phyloP scores from a whole-genome alignment of 129 eudicot species.

The Helianthus tuberosus region DNA sequence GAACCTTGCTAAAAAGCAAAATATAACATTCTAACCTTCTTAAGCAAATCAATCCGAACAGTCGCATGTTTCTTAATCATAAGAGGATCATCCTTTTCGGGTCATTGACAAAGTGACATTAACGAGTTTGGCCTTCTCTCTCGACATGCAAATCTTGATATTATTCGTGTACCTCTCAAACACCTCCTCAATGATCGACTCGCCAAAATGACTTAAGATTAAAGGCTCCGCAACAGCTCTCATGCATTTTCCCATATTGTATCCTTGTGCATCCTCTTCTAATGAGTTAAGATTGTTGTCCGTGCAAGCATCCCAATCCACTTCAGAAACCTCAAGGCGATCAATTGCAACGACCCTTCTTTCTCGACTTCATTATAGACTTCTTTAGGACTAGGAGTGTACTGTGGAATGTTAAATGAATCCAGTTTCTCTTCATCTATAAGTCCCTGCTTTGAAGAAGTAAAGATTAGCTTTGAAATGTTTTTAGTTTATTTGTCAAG shows the following conservation, averaged over 20 bases:
- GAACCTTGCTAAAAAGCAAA: neutral
- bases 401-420: slow-evolving; percentile 45
- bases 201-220: too few species aligned
- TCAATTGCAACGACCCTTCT: slow-evolving; percentile 45
- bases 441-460: slow-evolving; percentile 22
- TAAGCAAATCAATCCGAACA: neutral
- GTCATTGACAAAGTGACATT: slow-evolving; percentile 46
- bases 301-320: too few species aligned
- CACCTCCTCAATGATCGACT: slow-evolving; percentile 13
- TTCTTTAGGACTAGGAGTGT: slow-evolving; percentile 43
- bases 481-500: neutral
- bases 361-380: slow-evolving; percentile 38
- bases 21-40: too few species aligned
- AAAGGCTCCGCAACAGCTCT: too few species aligned
- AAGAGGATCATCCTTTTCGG: slow-evolving; percentile 20
- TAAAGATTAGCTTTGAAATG: neutral
- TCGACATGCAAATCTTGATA: slow-evolving; percentile 35
- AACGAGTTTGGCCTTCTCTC: slow-evolving; percentile 42
- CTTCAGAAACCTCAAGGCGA: too few species aligned
- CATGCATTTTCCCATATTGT: too few species aligned
- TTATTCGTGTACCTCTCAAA: slow-evolving; percentile 46
- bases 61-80: neutral
- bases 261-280: too few species aligned
- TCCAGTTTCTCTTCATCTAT: slow-evolving; percentile 44
- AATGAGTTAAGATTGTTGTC: too few species aligned